Base-by-base conservation (phyloP, 805 yeast genomes). In the Kodamaea leandrae region DNA sequence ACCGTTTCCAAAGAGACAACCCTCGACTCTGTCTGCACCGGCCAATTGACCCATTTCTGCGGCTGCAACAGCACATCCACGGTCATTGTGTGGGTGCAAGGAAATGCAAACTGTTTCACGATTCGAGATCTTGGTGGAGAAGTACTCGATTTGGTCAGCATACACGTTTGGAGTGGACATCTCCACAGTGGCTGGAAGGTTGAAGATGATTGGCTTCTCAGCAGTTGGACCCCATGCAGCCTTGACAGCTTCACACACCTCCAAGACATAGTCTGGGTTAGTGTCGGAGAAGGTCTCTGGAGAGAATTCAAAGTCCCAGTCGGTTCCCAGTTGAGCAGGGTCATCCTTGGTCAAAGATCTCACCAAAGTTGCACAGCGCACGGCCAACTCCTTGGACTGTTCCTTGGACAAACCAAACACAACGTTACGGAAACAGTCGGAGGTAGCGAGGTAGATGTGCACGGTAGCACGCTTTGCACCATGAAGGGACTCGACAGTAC, bases 21-120 rank as follows among this genome's bases (percentile, higher is more conserved):
- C 95, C 63, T 85, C 95, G 18, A 85, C 85, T 61, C 95, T 77
- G 60, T 85, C 88, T n/a, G 88, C 95, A 40, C 95, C 95, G 2
- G 88, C 95, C 63, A 85, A 55, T 55, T 80, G 82, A 34, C 86
- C 95, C 42, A 85, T 73, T 63, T 85, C 95, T 3, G 89, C 83
- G 25, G 93, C 93, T 8, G 91, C 93, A n/a, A 85, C 90, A 10
- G 86, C 90, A 60, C 91, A 84, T 16, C 95, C 95, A 55, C 95
- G 75, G 64, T 85, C 93, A 52, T 85, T 85, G 63, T 85, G 95
- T 23, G 88, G 86, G 60, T 85, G 95, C 42, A 86, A 74, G 10
- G 93, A 84, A 38, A 85, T 76, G 52, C 86, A 79, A 17, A 86
- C 76, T 49, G 73, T 81, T 42, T 83, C 86, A 49, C 95, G 77